A percentile compares a stretch with the other conserved stretches of the same genome.
phyloP scores from a whole-genome alignment of 306 rosid species.

The Biancaea sappan region DNA sequence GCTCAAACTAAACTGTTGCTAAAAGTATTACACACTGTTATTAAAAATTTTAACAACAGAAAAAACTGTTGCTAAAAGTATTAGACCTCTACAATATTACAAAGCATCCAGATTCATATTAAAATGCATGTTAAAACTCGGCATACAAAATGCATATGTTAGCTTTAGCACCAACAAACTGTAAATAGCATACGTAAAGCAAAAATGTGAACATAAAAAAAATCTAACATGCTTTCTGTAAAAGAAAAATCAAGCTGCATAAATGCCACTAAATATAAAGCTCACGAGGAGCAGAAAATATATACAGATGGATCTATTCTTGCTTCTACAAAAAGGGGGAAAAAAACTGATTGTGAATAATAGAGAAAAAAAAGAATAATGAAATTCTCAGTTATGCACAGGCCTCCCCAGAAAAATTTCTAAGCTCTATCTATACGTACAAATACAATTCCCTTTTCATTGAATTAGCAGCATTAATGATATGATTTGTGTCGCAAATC shows the following conservation, averaged over 20 bases:
- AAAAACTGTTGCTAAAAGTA: no score
- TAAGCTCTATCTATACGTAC: conserved; percentile 46
- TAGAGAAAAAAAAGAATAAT: conserved; percentile 33
- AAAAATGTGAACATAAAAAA: background rate
- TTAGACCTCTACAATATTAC: no score
- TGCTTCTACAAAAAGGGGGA: conserved; percentile 33
- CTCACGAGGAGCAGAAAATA: conserved; percentile 29
- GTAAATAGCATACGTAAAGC: no score
- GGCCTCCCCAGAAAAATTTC: conserved; percentile 44
- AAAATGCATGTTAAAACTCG: no score
- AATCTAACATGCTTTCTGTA: background rate
- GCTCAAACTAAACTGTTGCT: no score
- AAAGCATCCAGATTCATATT: no score
- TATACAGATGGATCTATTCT: conserved; percentile 39
- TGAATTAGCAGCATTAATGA: conserved; percentile 29
- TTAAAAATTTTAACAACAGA: no score
- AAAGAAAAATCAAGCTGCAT: conserved; percentile 22
- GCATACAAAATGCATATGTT: background rate
- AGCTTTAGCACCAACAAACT: no score
- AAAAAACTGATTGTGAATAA: conserved; percentile 34
- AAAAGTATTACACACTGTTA: no score
- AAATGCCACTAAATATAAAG: conserved; percentile 38
- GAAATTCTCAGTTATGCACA: conserved; percentile 47
- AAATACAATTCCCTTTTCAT: conserved; percentile 37
- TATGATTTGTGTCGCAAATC: conserved; percentile 17